phyloP scores from a whole-genome alignment of 306 rosid genomes.

The Hippophae rhamnoides region DNA sequence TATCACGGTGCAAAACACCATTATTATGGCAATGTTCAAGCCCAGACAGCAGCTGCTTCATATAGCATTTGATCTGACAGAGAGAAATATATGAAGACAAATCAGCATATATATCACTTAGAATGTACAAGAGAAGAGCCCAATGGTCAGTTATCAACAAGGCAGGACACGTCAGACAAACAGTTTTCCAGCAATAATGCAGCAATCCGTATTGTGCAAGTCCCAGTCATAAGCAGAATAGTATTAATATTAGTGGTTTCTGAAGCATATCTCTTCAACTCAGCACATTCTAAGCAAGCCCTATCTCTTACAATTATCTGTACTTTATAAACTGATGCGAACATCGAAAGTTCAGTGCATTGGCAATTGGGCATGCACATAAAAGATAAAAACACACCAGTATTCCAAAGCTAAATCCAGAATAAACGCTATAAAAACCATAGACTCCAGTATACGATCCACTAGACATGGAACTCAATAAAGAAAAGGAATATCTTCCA shows the following conservation, averaged over 20 bases:
- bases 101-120: constrained; percentile 24
- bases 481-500: constrained; percentile 26
- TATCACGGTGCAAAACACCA: constrained; percentile 89
- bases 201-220: neutral
- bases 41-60: constrained; percentile 90
- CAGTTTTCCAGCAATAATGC: neutral
- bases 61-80: constrained; percentile 72
- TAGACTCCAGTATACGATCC: constrained; percentile 15
- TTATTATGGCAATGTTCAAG: constrained; percentile 89
- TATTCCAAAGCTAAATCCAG: constrained; percentile 19
- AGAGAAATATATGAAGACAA: constrained; percentile 28
- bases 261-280: neutral
- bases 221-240: neutral
- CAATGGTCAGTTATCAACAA: neutral
- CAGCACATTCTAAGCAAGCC: constrained; percentile 8
- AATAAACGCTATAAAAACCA: constrained; percentile 8
- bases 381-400: constrained; percentile 15
- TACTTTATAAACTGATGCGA: constrained; percentile 6
- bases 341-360: constrained; percentile 21
- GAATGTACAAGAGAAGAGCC: neutral
- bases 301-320: neutral
- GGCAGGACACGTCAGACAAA: neutral
- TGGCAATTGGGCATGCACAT: constrained; percentile 3
- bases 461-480: constrained; percentile 36
- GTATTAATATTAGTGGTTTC: neutral